These are phyloP conservation scores for Sporothrix luriei DNA, from an alignment of 2,329 filamentous ascomycete genomes.

Conservation along the genomic window DNA sequence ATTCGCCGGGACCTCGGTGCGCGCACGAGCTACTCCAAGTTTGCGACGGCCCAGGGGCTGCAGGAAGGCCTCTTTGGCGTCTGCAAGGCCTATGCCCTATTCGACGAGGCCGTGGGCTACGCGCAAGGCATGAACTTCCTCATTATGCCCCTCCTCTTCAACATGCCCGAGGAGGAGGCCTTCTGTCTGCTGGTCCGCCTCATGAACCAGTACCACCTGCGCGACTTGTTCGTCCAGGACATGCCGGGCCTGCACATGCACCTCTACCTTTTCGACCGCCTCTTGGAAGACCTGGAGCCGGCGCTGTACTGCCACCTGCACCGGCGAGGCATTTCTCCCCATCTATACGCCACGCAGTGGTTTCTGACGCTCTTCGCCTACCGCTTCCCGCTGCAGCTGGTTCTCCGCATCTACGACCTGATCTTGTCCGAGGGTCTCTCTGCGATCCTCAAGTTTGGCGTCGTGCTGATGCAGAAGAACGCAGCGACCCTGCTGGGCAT, in stretches of 20 bases:
- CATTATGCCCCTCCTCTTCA: constrained; percentile 94
- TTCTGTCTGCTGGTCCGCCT: constrained; percentile 90
- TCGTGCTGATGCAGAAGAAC: constrained; percentile 97
- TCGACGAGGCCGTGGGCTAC: constrained; percentile 92
- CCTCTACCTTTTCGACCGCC: constrained; percentile 90
- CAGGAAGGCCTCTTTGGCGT: constrained; percentile 94
- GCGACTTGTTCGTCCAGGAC: constrained; percentile 90
- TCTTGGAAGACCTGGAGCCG: constrained; percentile 91
- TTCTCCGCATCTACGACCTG: constrained; percentile 93
- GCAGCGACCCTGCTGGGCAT: constrained; percentile 74
- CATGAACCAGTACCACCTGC: constrained; percentile 94
- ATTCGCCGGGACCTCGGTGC: constrained; percentile 91
- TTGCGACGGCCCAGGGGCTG: constrained; percentile 83
- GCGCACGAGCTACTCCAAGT: constrained; percentile 94
- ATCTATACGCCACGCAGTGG: constrained; percentile 98
- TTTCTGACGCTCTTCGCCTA: constrained; percentile 98
- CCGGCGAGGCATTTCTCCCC: constrained; percentile 81
- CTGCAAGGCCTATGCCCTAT: constrained; percentile 96
- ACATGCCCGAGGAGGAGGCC: constrained; percentile 97
- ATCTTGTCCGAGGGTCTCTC: constrained; percentile 91
- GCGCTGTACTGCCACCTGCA: constrained; percentile 93
- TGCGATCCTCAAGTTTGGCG: constrained; percentile 90
- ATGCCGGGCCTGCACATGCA: constrained; percentile 95
- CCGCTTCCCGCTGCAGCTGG: constrained; percentile 92
- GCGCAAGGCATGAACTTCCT: constrained; percentile 99